Evolutionary conservation across 2,329 filamentous ascomycete genomes (phyloP).

Genomic region (Aspergillus floridensis): DNA sequence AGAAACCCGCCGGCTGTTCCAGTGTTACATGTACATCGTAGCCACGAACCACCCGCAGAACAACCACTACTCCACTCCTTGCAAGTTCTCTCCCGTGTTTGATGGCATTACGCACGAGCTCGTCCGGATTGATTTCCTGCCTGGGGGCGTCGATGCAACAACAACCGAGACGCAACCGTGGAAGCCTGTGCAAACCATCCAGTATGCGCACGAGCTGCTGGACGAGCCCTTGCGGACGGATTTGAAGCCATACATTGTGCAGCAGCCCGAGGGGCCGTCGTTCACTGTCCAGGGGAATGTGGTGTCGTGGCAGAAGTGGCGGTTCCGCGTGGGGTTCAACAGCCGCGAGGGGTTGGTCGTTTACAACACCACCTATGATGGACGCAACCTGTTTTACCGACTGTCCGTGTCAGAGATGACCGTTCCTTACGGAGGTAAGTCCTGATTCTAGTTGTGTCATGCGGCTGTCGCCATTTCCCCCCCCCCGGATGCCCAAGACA

Average conservation of each 20-base stretch:
- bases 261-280: constrained; percentile 64
- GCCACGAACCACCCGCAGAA: constrained; percentile 36
- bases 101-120: constrained; percentile 62
- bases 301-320: constrained; percentile 67
- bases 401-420: constrained; percentile 68
- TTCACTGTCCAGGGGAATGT: constrained; percentile 58
- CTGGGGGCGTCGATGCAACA: constrained; percentile 63
- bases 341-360: constrained; percentile 65
- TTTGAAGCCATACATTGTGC: constrained; percentile 62
- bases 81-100: constrained; percentile 46
- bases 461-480: background rate
- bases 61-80: constrained; percentile 38
- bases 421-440: constrained; percentile 44
- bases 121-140: constrained; percentile 67
- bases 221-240: constrained; percentile 63
- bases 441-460: too few species aligned
- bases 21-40: constrained; percentile 43
- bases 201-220: constrained; percentile 63
- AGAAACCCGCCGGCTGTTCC: constrained; percentile 39
- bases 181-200: constrained; percentile 52
- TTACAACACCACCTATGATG: constrained; percentile 64
- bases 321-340: constrained; percentile 61
- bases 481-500: too few species aligned
- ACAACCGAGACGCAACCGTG: constrained; percentile 57
- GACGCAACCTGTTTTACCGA: constrained; percentile 64